Evolutionary conservation across 2,329 filamentous ascomycete genomes (phyloP), one percentile per base, ranked within the genome.

Genomic region (Botryotinia calthae): DNA sequence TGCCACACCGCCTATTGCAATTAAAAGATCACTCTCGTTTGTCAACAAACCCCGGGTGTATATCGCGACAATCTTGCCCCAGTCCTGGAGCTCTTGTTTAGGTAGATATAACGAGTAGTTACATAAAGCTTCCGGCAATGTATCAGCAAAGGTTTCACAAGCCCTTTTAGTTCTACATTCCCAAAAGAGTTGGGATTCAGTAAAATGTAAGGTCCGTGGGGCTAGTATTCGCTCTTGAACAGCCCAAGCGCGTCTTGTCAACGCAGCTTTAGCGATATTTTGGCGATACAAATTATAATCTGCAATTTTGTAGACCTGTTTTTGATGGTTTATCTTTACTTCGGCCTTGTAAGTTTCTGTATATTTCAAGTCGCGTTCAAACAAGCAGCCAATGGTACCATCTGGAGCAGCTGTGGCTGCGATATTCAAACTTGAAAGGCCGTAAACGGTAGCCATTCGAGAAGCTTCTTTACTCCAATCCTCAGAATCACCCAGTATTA

Each of bases 271-370:
- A 0, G 10, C 1, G 3, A 48, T 12, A 48, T 25, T 48, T 1
- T 25, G 0, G 9, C 0, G 0, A 48, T 48, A 48, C 1, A 48
- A 25, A 12, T 2, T 1, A 0, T 1, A 6, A 34, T 34, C 4
- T 6, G 4, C 22, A 48, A 48, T 48, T 9, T 1, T 25, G 10
- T 10, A 48, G 46, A 48, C 4, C 46, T 12, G 9, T 25, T 25
- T 48, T 25, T 25, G 22, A 48, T 25, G 9, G 4, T 48, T 25
- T 0, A 6, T 25, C 0, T 25, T 48, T 4, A 48, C 46, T 48
- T 25, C 46, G 8, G 1, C 22, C 22, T 25, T 25, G 12, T 9
- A 7, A 0, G 1, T 0, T 48, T 9, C 46, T 4, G 8, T 48
- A 0, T 25, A 10, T 25, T 4, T 48, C 25, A 51, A 14, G 9